phyloP scores from a whole-genome alignment of 75 land plant genomes.

The Pinus albicaulis region DNA sequence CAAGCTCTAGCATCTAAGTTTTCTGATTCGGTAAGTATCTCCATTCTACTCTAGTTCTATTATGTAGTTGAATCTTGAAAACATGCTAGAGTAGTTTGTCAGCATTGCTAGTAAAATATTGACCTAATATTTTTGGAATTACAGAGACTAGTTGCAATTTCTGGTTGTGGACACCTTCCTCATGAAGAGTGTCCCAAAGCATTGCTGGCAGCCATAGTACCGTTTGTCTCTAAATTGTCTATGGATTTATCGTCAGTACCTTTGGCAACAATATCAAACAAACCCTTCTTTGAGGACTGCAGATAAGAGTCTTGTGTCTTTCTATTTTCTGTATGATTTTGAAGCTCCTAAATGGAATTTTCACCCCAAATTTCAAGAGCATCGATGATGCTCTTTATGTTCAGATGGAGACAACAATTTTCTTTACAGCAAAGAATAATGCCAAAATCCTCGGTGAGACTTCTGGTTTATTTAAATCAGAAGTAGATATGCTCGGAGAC shows the following conservation, averaged over 20 bases:
- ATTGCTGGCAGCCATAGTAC: constrained; percentile 33
- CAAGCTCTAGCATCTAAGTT: constrained; percentile 39
- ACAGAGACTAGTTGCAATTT: constrained; percentile 38
- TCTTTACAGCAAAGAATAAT: neutral
- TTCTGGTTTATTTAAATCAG: neutral
- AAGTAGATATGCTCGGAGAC: neutral
- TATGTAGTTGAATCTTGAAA: neutral
- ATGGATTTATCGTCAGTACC: neutral
- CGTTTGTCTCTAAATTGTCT: constrained; percentile 19
- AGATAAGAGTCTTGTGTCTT: neutral
- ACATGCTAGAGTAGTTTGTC: neutral
- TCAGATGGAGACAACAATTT: neutral
- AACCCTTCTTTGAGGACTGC: neutral
- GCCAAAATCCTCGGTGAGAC: neutral
- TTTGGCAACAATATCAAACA: too few species aligned
- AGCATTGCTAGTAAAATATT: neutral
- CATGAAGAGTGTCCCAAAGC: constrained; percentile 42
- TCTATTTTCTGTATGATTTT: neutral
- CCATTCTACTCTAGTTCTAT: neutral
- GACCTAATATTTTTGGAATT: neutral
- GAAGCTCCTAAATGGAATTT: neutral
- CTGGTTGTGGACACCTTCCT: constrained; percentile 49
- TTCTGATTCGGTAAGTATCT: constrained; percentile 26
- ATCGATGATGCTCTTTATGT: neutral
- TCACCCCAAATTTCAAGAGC: neutral